Conservation (phyloP, 805 yeast genomes). For the Candida montana region DNA sequence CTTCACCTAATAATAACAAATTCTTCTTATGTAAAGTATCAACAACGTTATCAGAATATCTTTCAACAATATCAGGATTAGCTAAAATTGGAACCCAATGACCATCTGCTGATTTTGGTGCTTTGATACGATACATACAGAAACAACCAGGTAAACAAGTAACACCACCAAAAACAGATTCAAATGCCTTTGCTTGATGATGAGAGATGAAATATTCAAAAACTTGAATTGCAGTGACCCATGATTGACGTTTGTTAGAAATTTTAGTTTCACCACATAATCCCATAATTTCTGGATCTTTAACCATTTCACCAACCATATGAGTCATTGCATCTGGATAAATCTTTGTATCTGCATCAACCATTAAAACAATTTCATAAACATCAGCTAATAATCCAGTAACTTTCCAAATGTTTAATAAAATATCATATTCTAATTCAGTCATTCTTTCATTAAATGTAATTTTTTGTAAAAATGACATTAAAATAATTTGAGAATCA, state of each 20-base stretch:
- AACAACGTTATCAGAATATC: constrained; percentile 81
- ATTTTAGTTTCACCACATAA: constrained; percentile 93
- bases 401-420: constrained; percentile 69
- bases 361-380: constrained; percentile 84
- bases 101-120: constrained; percentile 75
- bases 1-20: constrained; percentile 82
- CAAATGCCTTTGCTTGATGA: constrained; percentile 92
- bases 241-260: constrained; percentile 71
- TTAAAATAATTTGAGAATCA: constrained; percentile 85
- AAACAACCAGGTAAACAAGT: constrained; percentile 96
- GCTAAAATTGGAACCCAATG: constrained; percentile 93
- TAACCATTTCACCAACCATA: constrained; percentile 85
- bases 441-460: constrained; percentile 95
- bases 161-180: constrained; percentile 90
- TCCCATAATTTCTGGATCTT: constrained; percentile 84
- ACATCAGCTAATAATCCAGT: constrained; percentile 81
- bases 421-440: constrained; percentile 73
- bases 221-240: constrained; percentile 93
- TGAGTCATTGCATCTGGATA: constrained; percentile 85
- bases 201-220: constrained; percentile 91
- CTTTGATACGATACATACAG: constrained; percentile 83
- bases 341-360: constrained; percentile 90
- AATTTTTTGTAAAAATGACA: constrained; percentile 83
- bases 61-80: constrained; percentile 88
- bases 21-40: constrained; percentile 84